phyloP scores from a whole-genome alignment of 139 green algal genomes.

The Picochlorum sp. region DNA sequence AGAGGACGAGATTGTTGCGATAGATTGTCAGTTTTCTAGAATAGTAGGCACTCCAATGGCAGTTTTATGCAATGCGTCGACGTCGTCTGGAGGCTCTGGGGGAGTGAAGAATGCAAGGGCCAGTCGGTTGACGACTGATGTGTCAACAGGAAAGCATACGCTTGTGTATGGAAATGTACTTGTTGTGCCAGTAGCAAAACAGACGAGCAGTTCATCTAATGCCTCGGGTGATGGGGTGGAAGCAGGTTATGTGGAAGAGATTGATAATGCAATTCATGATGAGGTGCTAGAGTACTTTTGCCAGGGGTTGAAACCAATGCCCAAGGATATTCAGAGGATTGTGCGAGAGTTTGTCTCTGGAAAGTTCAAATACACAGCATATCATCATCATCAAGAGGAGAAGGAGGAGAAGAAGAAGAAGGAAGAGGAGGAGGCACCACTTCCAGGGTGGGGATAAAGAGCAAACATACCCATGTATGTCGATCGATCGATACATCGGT shows the following conservation, averaged over 20 bases:
- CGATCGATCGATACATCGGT: not conserved
- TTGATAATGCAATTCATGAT: slow-evolving; percentile 18
- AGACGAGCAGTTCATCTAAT: not conserved
- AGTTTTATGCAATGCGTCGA: slow-evolving; percentile 9
- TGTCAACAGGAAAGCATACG: slow-evolving; percentile 1
- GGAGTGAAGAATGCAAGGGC: not conserved
- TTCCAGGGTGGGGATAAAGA: slow-evolving; percentile 11
- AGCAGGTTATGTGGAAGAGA: not conserved
- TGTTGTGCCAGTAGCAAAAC: not conserved
- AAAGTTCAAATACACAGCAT: slow-evolving; percentile 11
- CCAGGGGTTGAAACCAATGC: slow-evolving; percentile 6
- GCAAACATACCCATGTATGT: not conserved
- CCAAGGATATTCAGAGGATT: slow-evolving; percentile 3
- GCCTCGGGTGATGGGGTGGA: not conserved
- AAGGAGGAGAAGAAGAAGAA: slow-evolving; percentile 10
- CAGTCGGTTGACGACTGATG: slow-evolving; percentile 10
- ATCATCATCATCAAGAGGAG: not conserved
- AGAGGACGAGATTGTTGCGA: too few relatives aligned
- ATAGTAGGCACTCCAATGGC: not conserved
- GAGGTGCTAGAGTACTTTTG: slow-evolving; percentile 16
- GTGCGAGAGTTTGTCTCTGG: slow-evolving; percentile 7
- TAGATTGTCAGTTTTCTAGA: slow-evolving; percentile 13
- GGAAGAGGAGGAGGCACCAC: not conserved
- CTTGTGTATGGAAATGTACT: slow-evolving; percentile 8
- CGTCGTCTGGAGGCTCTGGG: not conserved